Percentiles rank a stretch among this genome's conserved stretches.
Conservation (phyloP, 768 basidiomycete genomes). For the Naganishia randhawae region DNA sequence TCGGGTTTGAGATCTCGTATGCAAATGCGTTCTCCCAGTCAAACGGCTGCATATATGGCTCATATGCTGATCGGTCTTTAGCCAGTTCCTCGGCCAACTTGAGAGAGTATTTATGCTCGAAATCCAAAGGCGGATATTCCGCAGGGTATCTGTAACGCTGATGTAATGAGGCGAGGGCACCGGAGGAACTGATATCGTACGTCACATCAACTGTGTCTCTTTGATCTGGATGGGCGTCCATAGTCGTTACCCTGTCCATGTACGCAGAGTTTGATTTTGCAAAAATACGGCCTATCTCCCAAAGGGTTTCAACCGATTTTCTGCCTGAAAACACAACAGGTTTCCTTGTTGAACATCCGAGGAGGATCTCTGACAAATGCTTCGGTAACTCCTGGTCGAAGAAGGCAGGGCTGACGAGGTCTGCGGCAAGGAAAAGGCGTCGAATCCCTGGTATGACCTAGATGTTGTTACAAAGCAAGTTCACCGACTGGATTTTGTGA, state of each 20-base stretch:
- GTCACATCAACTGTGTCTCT: neutral
- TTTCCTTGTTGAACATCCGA: slow-evolving; percentile 10
- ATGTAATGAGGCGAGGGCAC: neutral
- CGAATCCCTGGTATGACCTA: slow-evolving; percentile 22
- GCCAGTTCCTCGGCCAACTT: neutral
- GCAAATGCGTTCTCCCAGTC: slow-evolving; percentile 17
- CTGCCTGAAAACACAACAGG: slow-evolving; percentile 20
- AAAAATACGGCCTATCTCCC: slow-evolving; percentile 7
- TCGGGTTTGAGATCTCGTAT: neutral
- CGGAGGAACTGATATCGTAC: neutral
- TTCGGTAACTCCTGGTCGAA: slow-evolving; percentile 8
- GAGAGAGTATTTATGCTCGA: neutral
- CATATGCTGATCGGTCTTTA: neutral
- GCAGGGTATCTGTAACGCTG: neutral
- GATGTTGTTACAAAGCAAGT: neutral
- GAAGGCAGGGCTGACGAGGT: slow-evolving; percentile 21
- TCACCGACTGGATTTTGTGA: neutral
- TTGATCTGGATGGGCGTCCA: neutral
- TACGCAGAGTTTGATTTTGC: slow-evolving; percentile 8
- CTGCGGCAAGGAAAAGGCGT: slow-evolving; percentile 18
- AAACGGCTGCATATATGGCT: neutral
- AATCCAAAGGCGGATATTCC: neutral
- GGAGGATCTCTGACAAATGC: slow-evolving; percentile 8
- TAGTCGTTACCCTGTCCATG: neutral
- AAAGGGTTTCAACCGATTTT: slow-evolving; percentile 11